A percentile compares a stretch with the other conserved stretches of the same genome.
These are phyloP conservation scores for Curvularia lunata DNA, from an alignment of 2,329 filamentous ascomycete genomes.

Conservation along the genomic window DNA sequence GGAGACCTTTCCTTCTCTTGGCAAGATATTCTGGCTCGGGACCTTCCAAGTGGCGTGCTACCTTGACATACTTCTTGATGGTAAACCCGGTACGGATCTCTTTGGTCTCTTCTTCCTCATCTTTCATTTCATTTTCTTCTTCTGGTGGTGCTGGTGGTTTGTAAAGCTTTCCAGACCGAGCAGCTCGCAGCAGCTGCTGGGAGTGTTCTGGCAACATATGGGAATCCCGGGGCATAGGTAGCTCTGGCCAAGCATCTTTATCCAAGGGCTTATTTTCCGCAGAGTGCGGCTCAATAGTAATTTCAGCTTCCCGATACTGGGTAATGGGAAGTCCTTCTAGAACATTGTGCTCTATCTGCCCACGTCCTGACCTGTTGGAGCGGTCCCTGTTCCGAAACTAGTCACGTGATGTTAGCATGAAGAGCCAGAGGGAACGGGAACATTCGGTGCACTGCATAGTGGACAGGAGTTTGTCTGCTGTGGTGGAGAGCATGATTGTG, in stretches of 20 bases:
- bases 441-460: neutral
- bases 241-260: constrained; percentile 75
- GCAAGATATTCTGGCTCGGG: constrained; percentile 68
- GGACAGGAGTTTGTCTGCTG: neutral
- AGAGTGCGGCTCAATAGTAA: constrained; percentile 70
- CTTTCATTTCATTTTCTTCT: constrained; percentile 61
- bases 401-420: constrained; percentile 29
- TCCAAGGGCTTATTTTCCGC: constrained; percentile 66
- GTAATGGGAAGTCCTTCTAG: constrained; percentile 81
- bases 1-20: constrained; percentile 65
- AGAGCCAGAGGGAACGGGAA: neutral
- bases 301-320: constrained; percentile 78
- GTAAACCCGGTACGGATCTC: constrained; percentile 59
- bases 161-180: constrained; percentile 76
- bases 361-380: constrained; percentile 63
- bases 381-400: constrained; percentile 64
- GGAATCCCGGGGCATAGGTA: constrained; percentile 87
- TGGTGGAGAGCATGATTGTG: neutral
- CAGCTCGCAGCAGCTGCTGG: constrained; percentile 80
- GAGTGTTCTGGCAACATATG: constrained; percentile 78
- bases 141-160: constrained; percentile 74
- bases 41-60: constrained; percentile 63
- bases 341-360: constrained; percentile 69
- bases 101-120: constrained; percentile 53
- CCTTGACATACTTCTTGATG: constrained; percentile 63